Percentiles rank a stretch among this genome's conserved stretches.
These are phyloP conservation scores for Ustilago curta DNA, from an alignment of 1,284 basidiomycete genomes.

Conservation along the genomic window DNA sequence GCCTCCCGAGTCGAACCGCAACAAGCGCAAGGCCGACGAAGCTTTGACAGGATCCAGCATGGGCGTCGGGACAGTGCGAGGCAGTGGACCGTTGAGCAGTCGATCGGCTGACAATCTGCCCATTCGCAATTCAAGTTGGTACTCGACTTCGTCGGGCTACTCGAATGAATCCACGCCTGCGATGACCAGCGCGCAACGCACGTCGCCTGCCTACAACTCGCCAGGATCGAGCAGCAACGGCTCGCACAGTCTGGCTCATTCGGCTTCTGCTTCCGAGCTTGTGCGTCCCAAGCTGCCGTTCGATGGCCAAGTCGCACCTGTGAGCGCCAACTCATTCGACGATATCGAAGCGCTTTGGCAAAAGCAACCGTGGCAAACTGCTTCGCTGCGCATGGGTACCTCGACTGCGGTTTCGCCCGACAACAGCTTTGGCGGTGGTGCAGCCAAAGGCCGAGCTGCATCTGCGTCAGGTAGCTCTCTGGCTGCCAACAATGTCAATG, in stretches of 20 bases:
- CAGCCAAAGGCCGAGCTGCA: conserved; percentile 17
- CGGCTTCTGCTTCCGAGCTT: conserved; percentile 32
- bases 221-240: conserved; percentile 39
- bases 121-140: conserved; percentile 39
- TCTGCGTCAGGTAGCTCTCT: conserved; percentile 13
- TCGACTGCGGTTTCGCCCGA: conserved; percentile 19
- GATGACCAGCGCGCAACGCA: conserved; percentile 19
- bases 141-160: conserved; percentile 38
- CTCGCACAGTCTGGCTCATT: conserved; percentile 42
- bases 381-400: conserved; percentile 45
- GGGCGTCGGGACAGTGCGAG: conserved; percentile 5
- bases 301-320: conserved; percentile 29
- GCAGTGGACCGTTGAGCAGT: conserved; percentile 33
- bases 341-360: conserved; percentile 52
- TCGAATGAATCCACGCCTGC: conserved; percentile 37
- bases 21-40: conserved; percentile 46
- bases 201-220: conserved; percentile 44
- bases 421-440: conserved; percentile 9
- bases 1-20: conserved; percentile 42
- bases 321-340: conserved; percentile 46
- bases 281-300: conserved; percentile 36
- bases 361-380: conserved; percentile 53
- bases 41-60: conserved; percentile 23
- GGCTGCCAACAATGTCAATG: conserved; percentile 1
- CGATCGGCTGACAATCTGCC: conserved; percentile 36